These are phyloP conservation scores for Trypanosomatidae sp. DNA, from an alignment of 208 protist species.

Conservation along the genomic window DNA sequence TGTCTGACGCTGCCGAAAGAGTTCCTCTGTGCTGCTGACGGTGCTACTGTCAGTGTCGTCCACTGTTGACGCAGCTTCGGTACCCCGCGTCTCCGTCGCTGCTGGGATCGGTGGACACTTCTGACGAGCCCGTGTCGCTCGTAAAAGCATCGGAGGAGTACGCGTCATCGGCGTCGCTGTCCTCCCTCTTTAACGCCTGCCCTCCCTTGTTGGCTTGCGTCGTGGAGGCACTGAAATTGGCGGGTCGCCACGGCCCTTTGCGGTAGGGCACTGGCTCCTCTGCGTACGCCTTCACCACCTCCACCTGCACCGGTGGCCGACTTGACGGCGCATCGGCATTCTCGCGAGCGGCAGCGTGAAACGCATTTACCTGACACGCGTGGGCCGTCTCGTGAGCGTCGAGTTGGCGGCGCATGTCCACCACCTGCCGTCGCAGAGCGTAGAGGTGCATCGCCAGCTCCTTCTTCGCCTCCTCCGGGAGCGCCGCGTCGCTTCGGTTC, in stretches of 20 bases:
- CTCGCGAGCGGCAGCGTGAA: neutral
- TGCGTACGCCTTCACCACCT: conserved; percentile 62
- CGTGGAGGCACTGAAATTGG: too few relatives aligned
- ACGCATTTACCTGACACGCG: conserved; percentile 13
- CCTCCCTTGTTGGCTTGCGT: too few relatives aligned
- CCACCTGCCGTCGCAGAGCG: conserved; percentile 45
- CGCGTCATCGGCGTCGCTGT: neutral
- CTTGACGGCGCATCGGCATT: too few relatives aligned
- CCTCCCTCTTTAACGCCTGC: too few relatives aligned
- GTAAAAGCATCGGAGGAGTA: conserved; percentile 24
- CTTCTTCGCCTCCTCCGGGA: conserved; percentile 33
- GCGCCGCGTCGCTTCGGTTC: neutral
- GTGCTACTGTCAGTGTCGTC: conserved; percentile 17
- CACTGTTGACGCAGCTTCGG: too few relatives aligned
- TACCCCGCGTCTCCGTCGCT: too few relatives aligned
- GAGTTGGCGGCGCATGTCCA: conserved; percentile 28
- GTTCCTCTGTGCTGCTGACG: conserved; percentile 37
- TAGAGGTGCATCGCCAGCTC: conserved; percentile 72
- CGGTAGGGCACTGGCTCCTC: conserved; percentile 52
- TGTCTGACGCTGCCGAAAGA: conserved; percentile 32
- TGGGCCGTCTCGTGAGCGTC: conserved; percentile 31
- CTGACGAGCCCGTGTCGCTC: too few relatives aligned
- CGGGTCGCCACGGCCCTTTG: conserved; percentile 45
- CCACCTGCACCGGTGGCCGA: conserved; percentile 35
- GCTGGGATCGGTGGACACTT: too few relatives aligned